phyloP scores from a whole-genome alignment of 768 basidiomycete genomes.

The Suillus clintonianus region DNA sequence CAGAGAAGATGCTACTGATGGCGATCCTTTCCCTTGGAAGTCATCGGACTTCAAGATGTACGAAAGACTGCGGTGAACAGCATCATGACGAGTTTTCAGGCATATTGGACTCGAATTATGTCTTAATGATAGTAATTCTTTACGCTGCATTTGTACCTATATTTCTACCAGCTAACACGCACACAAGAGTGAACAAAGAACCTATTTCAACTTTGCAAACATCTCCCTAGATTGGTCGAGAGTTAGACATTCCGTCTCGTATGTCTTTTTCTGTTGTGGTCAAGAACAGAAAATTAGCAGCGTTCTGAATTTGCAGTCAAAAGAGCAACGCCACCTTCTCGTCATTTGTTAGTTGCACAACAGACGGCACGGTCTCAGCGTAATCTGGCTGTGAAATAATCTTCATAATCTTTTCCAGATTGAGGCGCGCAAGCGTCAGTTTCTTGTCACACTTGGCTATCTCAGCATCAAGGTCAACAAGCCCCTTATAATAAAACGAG shows the following conservation, averaged over 20 bases:
- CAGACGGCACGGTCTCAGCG: conserved; percentile 74
- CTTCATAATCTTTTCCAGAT: conserved; percentile 77
- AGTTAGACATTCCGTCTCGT: conserved; percentile 79
- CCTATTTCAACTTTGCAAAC: conserved; percentile 67
- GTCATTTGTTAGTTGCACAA: conserved; percentile 70
- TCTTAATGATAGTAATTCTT: too few species aligned
- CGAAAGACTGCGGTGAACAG: conserved; percentile 65
- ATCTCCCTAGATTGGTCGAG: conserved; percentile 71
- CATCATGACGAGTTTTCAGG: too few species aligned
- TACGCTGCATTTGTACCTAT: background rate
- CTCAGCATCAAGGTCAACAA: conserved; percentile 87
- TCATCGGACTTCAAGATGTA: conserved; percentile 72
- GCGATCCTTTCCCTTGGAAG: conserved; percentile 74
- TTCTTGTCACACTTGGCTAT: conserved; percentile 92
- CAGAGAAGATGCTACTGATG: conserved; percentile 50
- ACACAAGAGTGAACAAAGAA: background rate
- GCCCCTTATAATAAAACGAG: conserved; percentile 54
- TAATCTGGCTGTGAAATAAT: conserved; percentile 75
- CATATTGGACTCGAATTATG: too few species aligned
- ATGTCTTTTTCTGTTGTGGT: conserved; percentile 60
- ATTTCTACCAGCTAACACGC: background rate
- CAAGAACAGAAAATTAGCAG: conserved; percentile 6
- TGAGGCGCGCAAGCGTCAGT: conserved; percentile 66
- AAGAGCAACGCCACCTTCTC: conserved; percentile 66
- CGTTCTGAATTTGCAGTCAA: background rate